Base-by-base conservation (phyloP, 2,329 filamentous ascomycete genomes). In the Shiraia sp. region DNA sequence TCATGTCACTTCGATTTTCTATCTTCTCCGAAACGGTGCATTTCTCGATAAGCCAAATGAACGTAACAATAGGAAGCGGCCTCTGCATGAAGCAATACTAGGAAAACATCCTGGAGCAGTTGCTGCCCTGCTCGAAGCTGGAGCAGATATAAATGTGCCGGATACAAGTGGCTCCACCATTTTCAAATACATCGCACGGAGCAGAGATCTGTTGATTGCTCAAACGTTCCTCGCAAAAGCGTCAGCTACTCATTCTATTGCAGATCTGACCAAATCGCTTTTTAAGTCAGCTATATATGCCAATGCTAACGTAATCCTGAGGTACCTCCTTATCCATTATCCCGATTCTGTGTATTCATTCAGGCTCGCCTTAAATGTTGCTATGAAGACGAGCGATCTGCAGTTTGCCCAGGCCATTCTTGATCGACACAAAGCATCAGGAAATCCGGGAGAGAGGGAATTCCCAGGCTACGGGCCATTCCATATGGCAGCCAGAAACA, bases 51-150 rank as follows among this genome's bases (percentile, higher is more conserved):
- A 9, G 6, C 22, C n/a, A 14, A 28, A 36, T 13, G 14, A 13
- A 6, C n/a, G 10, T n/a, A 9, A 5, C n/a, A 12, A 31, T 2
- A 0, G 17, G 12, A 10, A 12, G 15, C 39, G 14, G 3, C 37
- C 49, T 10, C 4, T 53, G 0, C 34, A 47, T 2, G 47, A 47
- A 19, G 47, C 39, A 7, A 36, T 45, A 0, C 2, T 42, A 3
- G 32, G 47, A 7, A 10, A 10, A 2, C 9, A 35, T 3, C 2
- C 15, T 3, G 41, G 35, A 2, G 30, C 26, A 4, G 6, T 41
- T 1, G 14, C 17, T 9, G n/a, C 29, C 7, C 16, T 42, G 4
- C 23, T 42, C 2, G 28, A 29, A 23, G 15, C 10, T 10, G 19
- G 19, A 10, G 27, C 14, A 33, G 37, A 40, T 29, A 7, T 33